Evolutionary conservation across 257 asterid genomes (phyloP).

Genomic region (Knoxia roxburghii): DNA sequence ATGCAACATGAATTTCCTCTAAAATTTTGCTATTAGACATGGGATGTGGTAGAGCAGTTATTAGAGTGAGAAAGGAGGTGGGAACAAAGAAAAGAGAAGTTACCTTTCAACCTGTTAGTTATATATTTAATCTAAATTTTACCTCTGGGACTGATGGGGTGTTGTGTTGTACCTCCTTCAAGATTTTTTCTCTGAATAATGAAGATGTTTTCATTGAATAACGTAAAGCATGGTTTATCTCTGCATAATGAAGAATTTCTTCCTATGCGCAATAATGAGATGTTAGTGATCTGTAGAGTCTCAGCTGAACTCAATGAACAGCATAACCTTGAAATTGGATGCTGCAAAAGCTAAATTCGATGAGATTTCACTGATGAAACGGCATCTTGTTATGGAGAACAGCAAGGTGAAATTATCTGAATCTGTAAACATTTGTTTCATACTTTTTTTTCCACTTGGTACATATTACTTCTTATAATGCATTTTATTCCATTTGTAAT

Average conservation of each 20-base stretch:
- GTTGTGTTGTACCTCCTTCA: background rate
- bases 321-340: conserved; percentile 34
- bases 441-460: too few species aligned
- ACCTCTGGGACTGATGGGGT: background rate
- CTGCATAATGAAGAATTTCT: conserved; percentile 13
- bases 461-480: conserved; percentile 2
- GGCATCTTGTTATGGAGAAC: conserved; percentile 42
- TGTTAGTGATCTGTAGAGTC: conserved; percentile 32
- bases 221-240: background rate
- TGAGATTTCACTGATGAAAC: conserved; percentile 43
- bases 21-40: background rate
- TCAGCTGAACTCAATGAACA: conserved; percentile 29
- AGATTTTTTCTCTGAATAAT: background rate
- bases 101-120: background rate
- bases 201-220: background rate
- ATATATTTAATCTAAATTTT: background rate
- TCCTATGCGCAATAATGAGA: conserved; percentile 15
- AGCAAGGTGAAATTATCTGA: conserved; percentile 41
- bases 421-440: background rate
- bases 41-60: background rate
- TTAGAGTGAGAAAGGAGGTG: background rate
- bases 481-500: background rate
- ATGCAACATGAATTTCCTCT: conserved; percentile 2
- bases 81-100: background rate
- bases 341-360: conserved; percentile 51